phyloP scores from a whole-genome alignment of 140 eudicot species.

The Flaveria floridana region DNA sequence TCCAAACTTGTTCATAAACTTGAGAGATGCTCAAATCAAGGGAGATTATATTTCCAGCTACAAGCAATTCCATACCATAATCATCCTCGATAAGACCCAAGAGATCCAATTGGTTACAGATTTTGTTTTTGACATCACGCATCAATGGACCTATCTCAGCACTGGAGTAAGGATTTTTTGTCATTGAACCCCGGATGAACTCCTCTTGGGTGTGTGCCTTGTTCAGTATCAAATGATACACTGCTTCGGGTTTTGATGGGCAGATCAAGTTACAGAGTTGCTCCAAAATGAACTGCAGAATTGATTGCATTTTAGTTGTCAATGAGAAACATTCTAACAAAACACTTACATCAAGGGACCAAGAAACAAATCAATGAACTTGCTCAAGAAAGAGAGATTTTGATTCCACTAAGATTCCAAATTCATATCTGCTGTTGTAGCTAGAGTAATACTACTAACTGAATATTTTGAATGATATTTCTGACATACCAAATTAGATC shows the following conservation, averaged over 20 bases:
- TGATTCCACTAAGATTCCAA: conserved; percentile 1
- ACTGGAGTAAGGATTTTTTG: conserved; percentile 96
- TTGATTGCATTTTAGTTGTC: background rate
- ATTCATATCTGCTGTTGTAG: background rate
- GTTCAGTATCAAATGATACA: conserved; percentile 83
- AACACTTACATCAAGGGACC: conserved; percentile 15
- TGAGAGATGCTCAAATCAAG: conserved; percentile 91
- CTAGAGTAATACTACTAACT: background rate
- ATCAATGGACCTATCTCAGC: conserved; percentile 93
- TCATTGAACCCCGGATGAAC: conserved; percentile 98
- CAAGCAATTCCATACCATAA: conserved; percentile 93
- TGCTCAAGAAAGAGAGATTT: conserved; percentile 17
- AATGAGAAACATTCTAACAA: conserved; percentile 11
- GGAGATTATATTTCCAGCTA: conserved; percentile 94
- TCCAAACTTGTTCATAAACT: conserved; percentile 99
- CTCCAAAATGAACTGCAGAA: conserved; percentile 93
- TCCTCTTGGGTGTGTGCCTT: conserved; percentile 99
- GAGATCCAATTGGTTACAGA: conserved; percentile 91
- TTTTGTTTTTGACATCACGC: conserved; percentile 99
- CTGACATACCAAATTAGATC: conserved; percentile 71
- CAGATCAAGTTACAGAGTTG: conserved; percentile 96
- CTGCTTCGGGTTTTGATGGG: conserved; percentile 97
- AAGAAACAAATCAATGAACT: conserved; percentile 1
- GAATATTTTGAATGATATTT: background rate
- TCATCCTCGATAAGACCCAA: conserved; percentile 97